Evolutionary conservation across 345 rosid genomes (phyloP), one percentile per base, ranked within the genome.

Genomic region (Boechera divaricarpa): DNA sequence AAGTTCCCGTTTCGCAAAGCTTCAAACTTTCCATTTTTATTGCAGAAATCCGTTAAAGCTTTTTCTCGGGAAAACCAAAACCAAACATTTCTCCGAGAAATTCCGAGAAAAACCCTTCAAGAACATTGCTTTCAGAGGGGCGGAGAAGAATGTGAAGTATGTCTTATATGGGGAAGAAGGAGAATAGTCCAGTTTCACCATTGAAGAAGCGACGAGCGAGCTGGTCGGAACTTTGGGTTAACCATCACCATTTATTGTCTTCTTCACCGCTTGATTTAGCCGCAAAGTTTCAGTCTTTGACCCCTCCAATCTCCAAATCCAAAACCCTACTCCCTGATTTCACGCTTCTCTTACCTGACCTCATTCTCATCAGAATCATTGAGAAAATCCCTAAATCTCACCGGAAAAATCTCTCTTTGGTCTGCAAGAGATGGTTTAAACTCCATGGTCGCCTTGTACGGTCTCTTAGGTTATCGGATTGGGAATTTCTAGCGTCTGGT

Each of bases 391-490:
- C 97, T 2, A 42, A 35, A 54, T 85, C 91, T 13, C 95, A 88
- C 66, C 79, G 84, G 29, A 76, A 77, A 64, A 60, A 74, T 45
- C 92, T 84, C 45, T 89, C 85, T 41, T 85, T 88, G 29, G 97
- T 89, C n/a, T 90, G 99, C 79, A 92, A 88, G 77, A 89, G 99
- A 63, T 95, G 99, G 99, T 62, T 85, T 11, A 77, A 77, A 66
- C 90, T 92, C 68, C 94, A 89, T 45, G 97, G 97, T n/a, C 86
- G 90, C 8, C 85, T 95, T 13, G 90, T 89, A 0, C 85, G 83
- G 12, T 84, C 89, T 12, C 56, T 95, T 44, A 88, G 63, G 81
- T 78, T 95, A 5, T 75, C 78, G 16, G 94, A 95, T 66, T 92
- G 97, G 98, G 86, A 72, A 1, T 89, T 92, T 66, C 80, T 92